Evolutionary conservation across 2,329 filamentous ascomycete genomes (phyloP).

Genomic region (Calycina herbarum): DNA sequence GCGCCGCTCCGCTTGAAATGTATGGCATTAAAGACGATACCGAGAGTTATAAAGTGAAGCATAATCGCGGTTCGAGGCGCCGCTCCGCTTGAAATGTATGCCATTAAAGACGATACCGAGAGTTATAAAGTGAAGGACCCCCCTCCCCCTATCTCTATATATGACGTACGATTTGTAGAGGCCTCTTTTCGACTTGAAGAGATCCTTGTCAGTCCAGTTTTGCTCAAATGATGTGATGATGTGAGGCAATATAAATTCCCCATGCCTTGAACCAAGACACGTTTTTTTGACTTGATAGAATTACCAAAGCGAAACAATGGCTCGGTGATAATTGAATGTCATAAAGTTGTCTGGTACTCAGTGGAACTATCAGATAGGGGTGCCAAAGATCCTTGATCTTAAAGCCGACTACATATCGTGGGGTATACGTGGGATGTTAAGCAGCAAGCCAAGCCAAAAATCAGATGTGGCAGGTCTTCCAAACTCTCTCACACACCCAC

Average conservation of each 20-base stretch:
- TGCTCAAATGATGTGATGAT: background rate
- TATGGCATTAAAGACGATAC: background rate
- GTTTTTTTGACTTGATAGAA: background rate
- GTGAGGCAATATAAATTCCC: background rate
- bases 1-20: background rate
- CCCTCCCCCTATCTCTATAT: background rate
- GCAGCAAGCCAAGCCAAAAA: constrained; percentile 7
- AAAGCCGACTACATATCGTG: constrained; percentile 12
- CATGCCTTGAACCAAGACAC: no score
- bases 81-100: background rate
- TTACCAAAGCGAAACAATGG: background rate
- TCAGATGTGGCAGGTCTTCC: constrained; percentile 19
- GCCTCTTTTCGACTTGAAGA: background rate
- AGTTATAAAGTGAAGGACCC: background rate
- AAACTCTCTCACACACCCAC: constrained; percentile 2
- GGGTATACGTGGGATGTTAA: constrained; percentile 23
- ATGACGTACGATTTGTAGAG: background rate
- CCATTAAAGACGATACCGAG: background rate
- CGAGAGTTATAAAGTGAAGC: background rate
- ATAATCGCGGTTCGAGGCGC: background rate
- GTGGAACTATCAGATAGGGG: background rate
- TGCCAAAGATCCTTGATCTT: constrained; percentile 9
- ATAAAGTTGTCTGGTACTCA: background rate
- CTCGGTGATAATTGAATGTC: background rate
- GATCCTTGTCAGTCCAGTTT: background rate